Conservation (phyloP, 768 basidiomycete genomes). For the Austroboletus festivus region DNA sequence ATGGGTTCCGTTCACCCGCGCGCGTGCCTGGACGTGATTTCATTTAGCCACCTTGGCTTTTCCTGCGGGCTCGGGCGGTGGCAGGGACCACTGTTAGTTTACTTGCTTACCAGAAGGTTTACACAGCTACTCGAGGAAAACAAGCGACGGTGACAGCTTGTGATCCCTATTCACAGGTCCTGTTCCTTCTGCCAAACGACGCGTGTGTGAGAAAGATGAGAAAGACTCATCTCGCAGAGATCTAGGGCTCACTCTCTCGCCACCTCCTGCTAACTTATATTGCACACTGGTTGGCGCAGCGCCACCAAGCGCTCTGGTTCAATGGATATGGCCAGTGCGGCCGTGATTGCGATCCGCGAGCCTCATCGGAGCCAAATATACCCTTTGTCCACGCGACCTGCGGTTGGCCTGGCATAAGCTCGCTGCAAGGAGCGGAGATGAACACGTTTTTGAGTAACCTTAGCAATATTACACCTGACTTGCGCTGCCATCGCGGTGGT, state of each 20-base stretch:
- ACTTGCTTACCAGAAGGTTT: conserved; percentile 13
- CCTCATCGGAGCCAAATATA: conserved; percentile 3
- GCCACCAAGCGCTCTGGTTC: conserved; percentile 20
- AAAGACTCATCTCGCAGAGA: conserved; percentile 16
- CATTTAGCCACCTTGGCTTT: conserved; percentile 35
- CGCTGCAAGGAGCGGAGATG: conserved; percentile 24
- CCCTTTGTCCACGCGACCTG: background rate
- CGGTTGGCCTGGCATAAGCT: conserved; percentile 9
- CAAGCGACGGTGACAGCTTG: conserved; percentile 23
- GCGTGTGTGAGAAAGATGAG: conserved; percentile 23
- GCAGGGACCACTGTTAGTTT: conserved; percentile 15
- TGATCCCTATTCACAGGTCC: conserved; percentile 11
- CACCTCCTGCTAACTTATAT: conserved; percentile 13
- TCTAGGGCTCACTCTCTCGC: conserved; percentile 11
- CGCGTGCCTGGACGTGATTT: conserved; percentile 36
- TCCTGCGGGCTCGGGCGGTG: conserved; percentile 25
- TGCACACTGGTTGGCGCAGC: conserved; percentile 8
- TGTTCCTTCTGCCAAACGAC: conserved; percentile 11
- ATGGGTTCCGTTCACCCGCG: conserved; percentile 24
- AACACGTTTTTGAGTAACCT: conserved; percentile 17
- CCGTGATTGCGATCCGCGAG: conserved; percentile 22
- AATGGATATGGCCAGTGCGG: conserved; percentile 11
- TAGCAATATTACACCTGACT: conserved; percentile 9
- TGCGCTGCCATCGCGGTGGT: conserved; percentile 21
- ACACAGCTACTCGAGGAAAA: conserved; percentile 24